Evolutionary conservation across 768 basidiomycete species (phyloP).

Genomic region (Coprinopsis strossmayeri): DNA sequence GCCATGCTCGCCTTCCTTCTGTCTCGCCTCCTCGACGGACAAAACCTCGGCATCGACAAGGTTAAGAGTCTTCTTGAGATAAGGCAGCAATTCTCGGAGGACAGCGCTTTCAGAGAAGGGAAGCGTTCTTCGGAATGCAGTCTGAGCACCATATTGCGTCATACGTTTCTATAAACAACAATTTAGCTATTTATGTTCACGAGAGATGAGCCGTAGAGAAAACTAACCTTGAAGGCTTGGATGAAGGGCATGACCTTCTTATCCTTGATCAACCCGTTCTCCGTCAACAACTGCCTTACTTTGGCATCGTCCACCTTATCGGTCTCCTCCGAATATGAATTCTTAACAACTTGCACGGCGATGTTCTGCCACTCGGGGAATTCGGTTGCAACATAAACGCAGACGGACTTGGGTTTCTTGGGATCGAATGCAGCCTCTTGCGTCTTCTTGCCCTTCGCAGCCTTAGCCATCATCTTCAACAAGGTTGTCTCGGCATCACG

Average conservation of each 20-base stretch:
- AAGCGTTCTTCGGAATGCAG: constrained; percentile 76
- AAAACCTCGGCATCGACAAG: constrained; percentile 67
- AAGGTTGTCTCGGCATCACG: constrained; percentile 80
- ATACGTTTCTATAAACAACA: constrained; percentile 62
- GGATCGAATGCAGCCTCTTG: constrained; percentile 61
- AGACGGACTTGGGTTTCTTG: constrained; percentile 75
- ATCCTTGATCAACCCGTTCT: constrained; percentile 85
- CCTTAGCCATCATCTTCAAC: constrained; percentile 75
- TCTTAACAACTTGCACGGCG: constrained; percentile 71
- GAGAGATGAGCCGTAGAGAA: neutral
- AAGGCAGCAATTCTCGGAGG: constrained; percentile 64
- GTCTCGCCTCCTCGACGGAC: constrained; percentile 60
- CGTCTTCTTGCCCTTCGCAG: constrained; percentile 51
- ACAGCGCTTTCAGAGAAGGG: constrained; percentile 80
- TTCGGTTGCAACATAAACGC: constrained; percentile 82
- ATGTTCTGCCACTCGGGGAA: constrained; percentile 95
- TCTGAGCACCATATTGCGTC: constrained; percentile 62
- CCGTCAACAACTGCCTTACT: constrained; percentile 59
- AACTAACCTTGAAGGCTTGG: constrained; percentile 80
- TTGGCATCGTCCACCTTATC: constrained; percentile 78
- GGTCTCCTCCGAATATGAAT: constrained; percentile 49
- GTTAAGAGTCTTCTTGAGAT: constrained; percentile 71
- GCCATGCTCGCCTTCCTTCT: constrained; percentile 45
- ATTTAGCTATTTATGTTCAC: constrained; percentile 1
- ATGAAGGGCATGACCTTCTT: constrained; percentile 95